Evolutionary conservation across 495 filamentous ascomycete genomes (phyloP).

Genomic region (Sporormia fimetaria): DNA sequence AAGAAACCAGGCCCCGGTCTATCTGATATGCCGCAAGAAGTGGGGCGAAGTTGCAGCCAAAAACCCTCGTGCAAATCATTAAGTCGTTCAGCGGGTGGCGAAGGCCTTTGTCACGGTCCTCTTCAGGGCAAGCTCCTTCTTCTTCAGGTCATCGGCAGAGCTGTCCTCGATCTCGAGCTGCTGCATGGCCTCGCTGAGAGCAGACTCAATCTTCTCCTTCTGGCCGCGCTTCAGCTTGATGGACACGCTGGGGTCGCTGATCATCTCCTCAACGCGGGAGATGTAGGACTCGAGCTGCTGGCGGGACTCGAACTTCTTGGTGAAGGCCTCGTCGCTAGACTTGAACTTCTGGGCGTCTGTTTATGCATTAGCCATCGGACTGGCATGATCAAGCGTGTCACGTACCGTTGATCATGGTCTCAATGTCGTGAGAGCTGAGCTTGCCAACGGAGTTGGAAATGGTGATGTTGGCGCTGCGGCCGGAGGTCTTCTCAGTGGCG

Average conservation of each 20-base stretch:
- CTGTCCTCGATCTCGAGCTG: conserved; percentile 84
- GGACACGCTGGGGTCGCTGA: conserved; percentile 90
- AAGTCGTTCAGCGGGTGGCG: conserved; percentile 61
- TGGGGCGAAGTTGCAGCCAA: not conserved
- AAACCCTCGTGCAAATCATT: not conserved
- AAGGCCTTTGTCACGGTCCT: conserved; percentile 94
- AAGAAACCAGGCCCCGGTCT: conserved; percentile 7
- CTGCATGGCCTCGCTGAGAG: conserved; percentile 74
- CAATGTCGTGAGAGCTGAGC: conserved; percentile 87
- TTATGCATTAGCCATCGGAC: conserved; percentile 1
- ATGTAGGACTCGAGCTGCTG: conserved; percentile 99
- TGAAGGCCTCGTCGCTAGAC: conserved; percentile 92
- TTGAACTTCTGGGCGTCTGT: conserved; percentile 97
- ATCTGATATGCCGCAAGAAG: conserved; percentile 15
- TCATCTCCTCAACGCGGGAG: conserved; percentile 94
- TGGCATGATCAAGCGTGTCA: conserved; percentile 1
- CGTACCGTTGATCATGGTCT: conserved; percentile 89
- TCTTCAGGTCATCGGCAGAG: conserved; percentile 88
- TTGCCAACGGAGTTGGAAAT: conserved; percentile 99
- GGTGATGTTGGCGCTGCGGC: conserved; percentile 96
- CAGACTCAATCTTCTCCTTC: conserved; percentile 98
- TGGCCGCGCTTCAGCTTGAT: conserved; percentile 97
- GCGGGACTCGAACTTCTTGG: conserved; percentile 96
- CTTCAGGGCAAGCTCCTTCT: conserved; percentile 99
- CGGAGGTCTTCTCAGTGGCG: conserved; percentile 97